phyloP scores from a whole-genome alignment of 805 yeast species.

The Starmerella kuoi region DNA sequence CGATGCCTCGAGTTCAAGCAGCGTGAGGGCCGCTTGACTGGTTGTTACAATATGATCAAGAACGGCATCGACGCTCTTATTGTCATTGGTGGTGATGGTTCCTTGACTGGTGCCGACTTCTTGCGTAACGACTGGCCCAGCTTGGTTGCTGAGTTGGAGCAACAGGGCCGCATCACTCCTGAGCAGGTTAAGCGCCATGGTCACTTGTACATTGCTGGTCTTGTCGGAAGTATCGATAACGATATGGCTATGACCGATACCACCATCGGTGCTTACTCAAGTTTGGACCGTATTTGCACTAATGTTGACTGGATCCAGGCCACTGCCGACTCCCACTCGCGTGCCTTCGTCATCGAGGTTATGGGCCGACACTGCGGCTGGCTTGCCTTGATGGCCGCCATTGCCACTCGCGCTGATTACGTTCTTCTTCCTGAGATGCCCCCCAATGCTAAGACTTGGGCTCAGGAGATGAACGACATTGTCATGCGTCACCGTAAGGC shows the following conservation, averaged over 20 bases:
- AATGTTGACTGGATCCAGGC: conserved; percentile 95
- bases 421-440: conserved; percentile 93
- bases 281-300: conserved; percentile 83
- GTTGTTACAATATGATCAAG: conserved; percentile 70
- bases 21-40: conserved; percentile 69
- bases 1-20: conserved; percentile 78
- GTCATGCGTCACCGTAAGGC: conserved; percentile 66
- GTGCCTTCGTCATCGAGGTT: conserved; percentile 96
- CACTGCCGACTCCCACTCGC: conserved; percentile 90
- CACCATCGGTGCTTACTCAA: conserved; percentile 92
- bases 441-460: conserved; percentile 63
- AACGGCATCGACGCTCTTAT: conserved; percentile 89
- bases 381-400: conserved; percentile 95
- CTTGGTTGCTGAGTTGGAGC: conserved; percentile 58
- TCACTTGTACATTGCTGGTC: conserved; percentile 76
- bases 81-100: conserved; percentile 98
- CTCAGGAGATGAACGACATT: conserved; percentile 60
- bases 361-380: conserved; percentile 99
- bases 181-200: conserved; percentile 51
- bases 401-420: conserved; percentile 91
- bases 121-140: conserved; percentile 94
- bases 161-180: conserved; percentile 42
- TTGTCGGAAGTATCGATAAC: conserved; percentile 94
- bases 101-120: conserved; percentile 92
- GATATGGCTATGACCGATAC: conserved; percentile 96